A percentile compares a stretch with the other conserved stretches of the same genome.
These are phyloP conservation scores for Pythium utonaiense DNA, from an alignment of 352 stramenopile genomes.

Conservation along the genomic window DNA sequence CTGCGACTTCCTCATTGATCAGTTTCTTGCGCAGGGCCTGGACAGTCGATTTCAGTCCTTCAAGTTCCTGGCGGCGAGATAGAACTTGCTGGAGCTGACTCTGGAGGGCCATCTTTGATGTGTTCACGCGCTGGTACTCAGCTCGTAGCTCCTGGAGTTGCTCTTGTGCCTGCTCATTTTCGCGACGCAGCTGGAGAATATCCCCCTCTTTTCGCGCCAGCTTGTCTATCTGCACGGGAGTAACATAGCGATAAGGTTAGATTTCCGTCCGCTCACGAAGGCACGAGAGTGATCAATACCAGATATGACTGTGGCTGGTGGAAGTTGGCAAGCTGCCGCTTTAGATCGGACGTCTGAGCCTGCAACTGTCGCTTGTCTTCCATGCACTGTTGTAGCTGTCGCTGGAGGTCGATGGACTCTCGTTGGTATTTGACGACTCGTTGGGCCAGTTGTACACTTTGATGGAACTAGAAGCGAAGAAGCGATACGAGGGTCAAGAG, in stretches of 20 bases:
- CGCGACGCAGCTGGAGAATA: conserved; percentile 27
- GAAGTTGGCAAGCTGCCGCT: conserved; percentile 39
- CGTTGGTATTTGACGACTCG: conserved; percentile 66
- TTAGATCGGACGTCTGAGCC: conserved; percentile 30
- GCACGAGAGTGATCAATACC: conserved; percentile 22
- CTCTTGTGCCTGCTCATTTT: conserved; percentile 26
- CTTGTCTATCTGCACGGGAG: conserved; percentile 56
- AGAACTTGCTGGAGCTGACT: conserved; percentile 67
- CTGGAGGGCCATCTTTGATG: conserved; percentile 52
- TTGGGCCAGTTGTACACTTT: conserved; percentile 65
- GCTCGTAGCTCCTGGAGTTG: conserved; percentile 42
- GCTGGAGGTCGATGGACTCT: conserved; percentile 39
- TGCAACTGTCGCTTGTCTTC: conserved; percentile 31
- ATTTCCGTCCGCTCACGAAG: too few relatives aligned
- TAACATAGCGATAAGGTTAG: not conserved
- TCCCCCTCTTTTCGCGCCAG: conserved; percentile 43
- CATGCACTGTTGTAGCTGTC: conserved; percentile 31
- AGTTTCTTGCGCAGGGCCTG: conserved; percentile 38
- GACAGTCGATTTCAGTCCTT: conserved; percentile 59
- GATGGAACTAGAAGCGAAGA: conserved; percentile 70
- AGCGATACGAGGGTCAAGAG: too few relatives aligned
- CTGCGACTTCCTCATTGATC: not conserved
- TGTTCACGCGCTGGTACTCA: conserved; percentile 34
- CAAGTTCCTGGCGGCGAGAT: conserved; percentile 50
- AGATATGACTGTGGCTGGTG: conserved; percentile 75